Evolutionary conservation across 306 rosid genomes (phyloP).

Genomic region (Heteromeles arbutifolia): DNA sequence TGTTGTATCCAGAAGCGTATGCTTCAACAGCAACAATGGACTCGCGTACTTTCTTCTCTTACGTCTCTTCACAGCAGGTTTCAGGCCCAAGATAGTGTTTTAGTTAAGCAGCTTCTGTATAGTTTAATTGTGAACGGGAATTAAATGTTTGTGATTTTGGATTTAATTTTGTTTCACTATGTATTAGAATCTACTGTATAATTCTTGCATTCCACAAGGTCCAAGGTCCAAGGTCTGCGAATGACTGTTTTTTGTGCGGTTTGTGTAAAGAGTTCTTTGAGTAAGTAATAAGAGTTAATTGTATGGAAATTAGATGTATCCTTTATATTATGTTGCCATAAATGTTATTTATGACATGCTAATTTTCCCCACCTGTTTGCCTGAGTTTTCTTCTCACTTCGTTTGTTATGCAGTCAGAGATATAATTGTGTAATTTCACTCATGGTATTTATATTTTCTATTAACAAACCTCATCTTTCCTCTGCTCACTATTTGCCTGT

Average conservation of each 20-base stretch:
- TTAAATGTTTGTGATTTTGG: slow-evolving; percentile 8
- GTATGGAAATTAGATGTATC: not conserved
- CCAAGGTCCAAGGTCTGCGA: not conserved
- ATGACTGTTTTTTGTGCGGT: not conserved
- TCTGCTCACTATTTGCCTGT: not conserved
- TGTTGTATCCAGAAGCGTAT: slow-evolving; percentile 20
- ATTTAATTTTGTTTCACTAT: not conserved
- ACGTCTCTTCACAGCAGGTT: slow-evolving; percentile 64
- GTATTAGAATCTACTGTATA: not conserved
- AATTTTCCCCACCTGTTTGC: not conserved
- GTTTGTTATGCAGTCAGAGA: not conserved
- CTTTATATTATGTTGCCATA: not conserved
- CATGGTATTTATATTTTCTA: no score
- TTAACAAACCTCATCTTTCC: not conserved
- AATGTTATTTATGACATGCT: not conserved
- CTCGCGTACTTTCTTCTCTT: slow-evolving; percentile 40
- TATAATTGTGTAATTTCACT: no score
- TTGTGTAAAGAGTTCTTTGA: slow-evolving; percentile 5
- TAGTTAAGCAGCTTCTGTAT: not conserved
- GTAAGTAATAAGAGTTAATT: not conserved
- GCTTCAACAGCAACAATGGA: slow-evolving; percentile 26
- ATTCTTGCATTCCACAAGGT: slow-evolving; percentile 8
- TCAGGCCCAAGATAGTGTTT: slow-evolving; percentile 82
- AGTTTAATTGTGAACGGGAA: slow-evolving; percentile 13
- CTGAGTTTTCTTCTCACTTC: not conserved